Conservation (phyloP, 2,329 filamentous ascomycete species). For the Diplodia scrobiculata region DNA sequence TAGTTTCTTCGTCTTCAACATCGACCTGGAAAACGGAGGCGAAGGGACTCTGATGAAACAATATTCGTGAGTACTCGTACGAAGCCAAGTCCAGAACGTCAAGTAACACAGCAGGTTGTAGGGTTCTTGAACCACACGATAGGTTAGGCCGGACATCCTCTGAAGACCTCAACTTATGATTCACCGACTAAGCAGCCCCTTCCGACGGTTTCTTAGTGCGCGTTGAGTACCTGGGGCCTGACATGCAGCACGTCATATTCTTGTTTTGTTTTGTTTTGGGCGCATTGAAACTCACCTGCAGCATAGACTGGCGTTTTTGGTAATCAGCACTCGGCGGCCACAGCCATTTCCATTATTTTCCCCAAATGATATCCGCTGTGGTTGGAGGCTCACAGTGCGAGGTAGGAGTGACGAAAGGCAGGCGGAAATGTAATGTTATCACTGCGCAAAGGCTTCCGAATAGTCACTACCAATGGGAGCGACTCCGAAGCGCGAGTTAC, state of each 20-base stretch:
- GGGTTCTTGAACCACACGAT: conserved; percentile 30
- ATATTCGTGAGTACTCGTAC: conserved; percentile 71
- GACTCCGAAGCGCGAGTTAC: not conserved
- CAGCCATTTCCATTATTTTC: conserved; percentile 5
- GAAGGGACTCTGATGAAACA: conserved; percentile 90
- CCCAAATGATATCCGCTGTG: conserved; percentile 16
- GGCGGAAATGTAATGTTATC: conserved; percentile 16
- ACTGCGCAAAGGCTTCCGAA: conserved; percentile 1
- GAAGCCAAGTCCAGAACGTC: not conserved
- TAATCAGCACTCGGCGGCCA: conserved; percentile 8
- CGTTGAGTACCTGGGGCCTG: not conserved
- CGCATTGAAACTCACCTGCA: conserved; percentile 16
- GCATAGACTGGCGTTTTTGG: conserved; percentile 23
- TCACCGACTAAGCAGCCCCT: conserved; percentile 3
- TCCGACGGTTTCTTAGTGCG: not conserved
- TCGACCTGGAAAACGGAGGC: conserved; percentile 91
- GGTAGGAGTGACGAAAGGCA: conserved; percentile 8
- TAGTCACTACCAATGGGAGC: not conserved
- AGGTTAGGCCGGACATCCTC: conserved; percentile 25
- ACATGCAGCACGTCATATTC: conserved; percentile 1
- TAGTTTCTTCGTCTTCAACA: conserved; percentile 90
- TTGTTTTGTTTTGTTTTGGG: conserved; percentile 9
- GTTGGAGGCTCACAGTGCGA: conserved; percentile 10
- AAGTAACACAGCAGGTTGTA: conserved; percentile 21
- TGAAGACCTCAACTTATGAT: conserved; percentile 27